These are phyloP conservation scores for Crucihimalaya himalaica DNA, from an alignment of 345 rosid genomes.

Conservation along the genomic window DNA sequence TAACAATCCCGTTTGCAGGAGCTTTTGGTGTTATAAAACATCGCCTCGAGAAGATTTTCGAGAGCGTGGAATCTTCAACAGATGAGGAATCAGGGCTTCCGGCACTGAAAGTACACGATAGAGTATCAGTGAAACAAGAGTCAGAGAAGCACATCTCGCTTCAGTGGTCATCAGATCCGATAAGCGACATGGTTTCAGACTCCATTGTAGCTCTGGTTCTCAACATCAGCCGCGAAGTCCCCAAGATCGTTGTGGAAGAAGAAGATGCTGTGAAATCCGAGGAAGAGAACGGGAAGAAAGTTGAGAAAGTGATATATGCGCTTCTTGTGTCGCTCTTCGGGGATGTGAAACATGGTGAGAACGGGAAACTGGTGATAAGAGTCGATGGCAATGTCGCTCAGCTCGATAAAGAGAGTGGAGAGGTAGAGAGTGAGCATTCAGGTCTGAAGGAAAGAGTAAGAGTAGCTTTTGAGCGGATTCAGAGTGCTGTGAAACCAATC, in stretches of 20 bases:
- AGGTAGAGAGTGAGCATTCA: conserved; percentile 84
- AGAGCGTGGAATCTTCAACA: conserved; percentile 68
- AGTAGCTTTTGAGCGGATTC: conserved; percentile 65
- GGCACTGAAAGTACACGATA: conserved; percentile 62
- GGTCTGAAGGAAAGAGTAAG: conserved; percentile 84
- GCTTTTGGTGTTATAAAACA: conserved; percentile 81
- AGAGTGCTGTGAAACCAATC: conserved; percentile 76
- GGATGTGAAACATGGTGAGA: conserved; percentile 79
- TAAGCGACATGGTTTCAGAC: conserved; percentile 93
- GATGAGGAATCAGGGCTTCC: conserved; percentile 79
- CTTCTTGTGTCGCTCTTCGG: conserved; percentile 89
- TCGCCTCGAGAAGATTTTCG: conserved; percentile 82
- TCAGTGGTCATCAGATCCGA: conserved; percentile 86
- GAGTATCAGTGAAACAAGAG: conserved; percentile 77
- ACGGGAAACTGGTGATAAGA: conserved; percentile 68
- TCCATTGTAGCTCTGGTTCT: conserved; percentile 82
- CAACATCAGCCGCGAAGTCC: conserved; percentile 74
- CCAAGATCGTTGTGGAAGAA: conserved; percentile 62
- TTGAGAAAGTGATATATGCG: conserved; percentile 75
- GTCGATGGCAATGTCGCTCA: conserved; percentile 81
- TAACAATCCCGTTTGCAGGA: conserved; percentile 74
- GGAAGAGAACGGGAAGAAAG: conserved; percentile 72
- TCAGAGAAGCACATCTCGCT: conserved; percentile 82
- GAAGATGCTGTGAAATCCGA: conserved; percentile 61
- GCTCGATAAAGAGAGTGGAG: conserved; percentile 81